phyloP scores from a whole-genome alignment of 768 basidiomycete species.

The Mycena rosella region DNA sequence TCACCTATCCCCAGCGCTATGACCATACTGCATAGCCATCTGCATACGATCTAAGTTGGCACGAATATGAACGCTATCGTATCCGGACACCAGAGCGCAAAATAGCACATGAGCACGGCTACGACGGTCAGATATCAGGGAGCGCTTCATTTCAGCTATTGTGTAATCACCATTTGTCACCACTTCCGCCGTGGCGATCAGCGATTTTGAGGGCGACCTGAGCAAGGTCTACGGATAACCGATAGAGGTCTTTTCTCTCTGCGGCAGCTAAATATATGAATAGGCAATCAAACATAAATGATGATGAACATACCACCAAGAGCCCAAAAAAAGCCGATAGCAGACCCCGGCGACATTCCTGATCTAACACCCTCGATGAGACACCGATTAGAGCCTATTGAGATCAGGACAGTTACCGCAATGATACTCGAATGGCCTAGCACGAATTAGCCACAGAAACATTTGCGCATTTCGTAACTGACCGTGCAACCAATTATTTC shows the following conservation, averaged over 20 bases:
- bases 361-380: too few relatives aligned
- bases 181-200: slow-evolving; percentile 70
- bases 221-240: slow-evolving; percentile 76
- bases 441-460: slow-evolving; percentile 2
- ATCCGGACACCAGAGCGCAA: slow-evolving; percentile 74
- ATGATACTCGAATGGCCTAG: slow-evolving; percentile 74
- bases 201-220: slow-evolving; percentile 78
- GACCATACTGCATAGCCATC: slow-evolving; percentile 73
- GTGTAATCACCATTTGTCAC: slow-evolving; percentile 73
- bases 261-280: slow-evolving; percentile 60
- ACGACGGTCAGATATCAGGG: slow-evolving; percentile 16
- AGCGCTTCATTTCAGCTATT: neutral
- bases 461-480: slow-evolving; percentile 36
- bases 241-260: slow-evolving; percentile 72
- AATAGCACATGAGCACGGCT: slow-evolving; percentile 75
- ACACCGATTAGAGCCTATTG: neutral
- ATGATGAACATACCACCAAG: slow-evolving; percentile 60
- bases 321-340: slow-evolving; percentile 81
- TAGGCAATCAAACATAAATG: neutral
- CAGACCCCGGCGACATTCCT: slow-evolving; percentile 78
- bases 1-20: slow-evolving; percentile 77
- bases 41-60: slow-evolving; percentile 71
- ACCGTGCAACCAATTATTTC: slow-evolving; percentile 79
- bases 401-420: slow-evolving; percentile 57
- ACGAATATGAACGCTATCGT: slow-evolving; percentile 74